Evolutionary conservation across 2,329 filamentous ascomycete species (phyloP).

Genomic region (Coniella lustricola): DNA sequence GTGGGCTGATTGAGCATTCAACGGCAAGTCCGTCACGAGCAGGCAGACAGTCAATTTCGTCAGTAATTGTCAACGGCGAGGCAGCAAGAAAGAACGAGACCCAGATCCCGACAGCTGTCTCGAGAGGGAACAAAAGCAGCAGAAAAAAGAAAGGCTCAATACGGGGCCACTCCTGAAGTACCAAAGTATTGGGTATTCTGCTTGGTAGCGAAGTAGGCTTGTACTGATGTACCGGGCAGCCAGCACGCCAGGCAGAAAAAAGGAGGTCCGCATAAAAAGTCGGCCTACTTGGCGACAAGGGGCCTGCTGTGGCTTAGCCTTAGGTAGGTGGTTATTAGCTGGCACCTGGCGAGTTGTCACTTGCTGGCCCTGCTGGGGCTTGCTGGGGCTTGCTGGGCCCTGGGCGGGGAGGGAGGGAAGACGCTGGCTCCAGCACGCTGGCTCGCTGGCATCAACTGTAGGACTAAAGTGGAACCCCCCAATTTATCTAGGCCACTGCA

Average conservation of each 20-base stretch:
- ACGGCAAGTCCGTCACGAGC: neutral
- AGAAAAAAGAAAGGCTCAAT: neutral
- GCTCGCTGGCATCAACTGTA: too few species aligned
- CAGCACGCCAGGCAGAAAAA: constrained; percentile 3
- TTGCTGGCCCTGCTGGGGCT: neutral
- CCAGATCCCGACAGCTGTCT: neutral
- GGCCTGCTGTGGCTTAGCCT: constrained; percentile 12
- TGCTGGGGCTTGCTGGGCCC: too few species aligned
- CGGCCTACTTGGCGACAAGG: constrained; percentile 3
- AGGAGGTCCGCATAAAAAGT: constrained; percentile 14
- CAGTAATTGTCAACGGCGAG: neutral
- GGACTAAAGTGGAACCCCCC: too few species aligned
- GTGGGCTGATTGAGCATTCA: too few species aligned
- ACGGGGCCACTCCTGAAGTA: neutral
- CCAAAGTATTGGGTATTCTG: neutral
- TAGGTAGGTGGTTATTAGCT: constrained; percentile 1
- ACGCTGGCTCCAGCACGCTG: too few species aligned
- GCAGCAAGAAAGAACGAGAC: neutral
- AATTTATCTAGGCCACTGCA: too few species aligned
- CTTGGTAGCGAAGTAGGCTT: too few species aligned
- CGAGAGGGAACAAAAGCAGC: neutral
- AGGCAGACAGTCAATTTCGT: too few species aligned
- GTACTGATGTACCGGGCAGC: neutral
- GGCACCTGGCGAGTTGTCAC: neutral
- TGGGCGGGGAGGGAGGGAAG: too few species aligned